Conservation (phyloP, 2,329 filamentous ascomycete species). For the Parastagonospora nodorum region DNA sequence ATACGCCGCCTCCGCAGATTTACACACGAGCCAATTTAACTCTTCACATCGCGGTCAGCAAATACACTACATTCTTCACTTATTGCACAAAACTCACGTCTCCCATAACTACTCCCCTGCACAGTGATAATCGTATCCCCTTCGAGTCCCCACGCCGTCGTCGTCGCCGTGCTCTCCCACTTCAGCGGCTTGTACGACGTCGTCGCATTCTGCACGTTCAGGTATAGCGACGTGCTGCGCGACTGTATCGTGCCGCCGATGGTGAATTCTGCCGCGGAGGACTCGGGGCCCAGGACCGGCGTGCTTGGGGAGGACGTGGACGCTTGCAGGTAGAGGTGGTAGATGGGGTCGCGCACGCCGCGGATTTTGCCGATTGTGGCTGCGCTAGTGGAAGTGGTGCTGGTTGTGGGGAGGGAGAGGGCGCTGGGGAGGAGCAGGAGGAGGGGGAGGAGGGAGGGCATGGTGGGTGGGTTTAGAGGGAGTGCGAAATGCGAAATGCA, state of each 20-base stretch:
- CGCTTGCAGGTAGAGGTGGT: slow-evolving; percentile 59
- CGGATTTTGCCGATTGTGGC: slow-evolving; percentile 58
- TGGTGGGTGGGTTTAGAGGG: not conserved
- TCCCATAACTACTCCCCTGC: slow-evolving; percentile 51
- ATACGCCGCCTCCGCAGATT: slow-evolving; percentile 47
- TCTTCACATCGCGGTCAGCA: slow-evolving; percentile 28
- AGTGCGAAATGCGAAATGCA: not conserved
- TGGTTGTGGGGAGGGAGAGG: not conserved
- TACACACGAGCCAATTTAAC: slow-evolving; percentile 59
- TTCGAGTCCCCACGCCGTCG: slow-evolving; percentile 58
- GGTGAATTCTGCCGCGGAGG: slow-evolving; percentile 55
- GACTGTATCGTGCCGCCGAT: slow-evolving; percentile 57
- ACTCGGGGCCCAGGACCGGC: slow-evolving; percentile 59
- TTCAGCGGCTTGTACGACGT: slow-evolving; percentile 60
- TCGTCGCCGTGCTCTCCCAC: slow-evolving; percentile 50
- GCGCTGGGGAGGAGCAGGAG: not conserved
- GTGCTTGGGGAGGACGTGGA: slow-evolving; percentile 50
- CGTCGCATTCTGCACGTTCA: slow-evolving; percentile 54
- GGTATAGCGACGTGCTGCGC: slow-evolving; percentile 54
- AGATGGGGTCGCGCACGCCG: slow-evolving; percentile 56
- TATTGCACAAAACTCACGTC: slow-evolving; percentile 40
- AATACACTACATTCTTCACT: too few relatives aligned
- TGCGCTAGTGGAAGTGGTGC: slow-evolving; percentile 15
- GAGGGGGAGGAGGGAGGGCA: not conserved
- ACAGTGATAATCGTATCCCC: slow-evolving; percentile 56